These are phyloP conservation scores for Zygoascus flipseniorum DNA, from an alignment of 805 yeast species.

Conservation along the genomic window DNA sequence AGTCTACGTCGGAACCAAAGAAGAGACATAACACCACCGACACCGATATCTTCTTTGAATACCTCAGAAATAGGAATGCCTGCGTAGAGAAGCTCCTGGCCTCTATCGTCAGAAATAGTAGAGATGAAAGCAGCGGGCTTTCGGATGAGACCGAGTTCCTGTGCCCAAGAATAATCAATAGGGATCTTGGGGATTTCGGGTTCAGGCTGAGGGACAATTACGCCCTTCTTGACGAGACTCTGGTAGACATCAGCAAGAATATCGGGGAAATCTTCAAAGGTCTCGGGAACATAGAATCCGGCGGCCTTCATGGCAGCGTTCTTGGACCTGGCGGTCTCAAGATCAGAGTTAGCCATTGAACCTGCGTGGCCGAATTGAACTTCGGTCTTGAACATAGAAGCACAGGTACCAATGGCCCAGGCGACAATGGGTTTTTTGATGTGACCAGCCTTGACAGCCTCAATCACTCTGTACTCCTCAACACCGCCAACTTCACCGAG, in stretches of 20 bases:
- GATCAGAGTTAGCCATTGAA: conserved; percentile 61
- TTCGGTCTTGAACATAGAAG: conserved; percentile 63
- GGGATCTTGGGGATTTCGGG: conserved; percentile 42
- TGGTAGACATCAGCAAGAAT: conserved; percentile 57
- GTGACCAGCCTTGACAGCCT: conserved; percentile 54
- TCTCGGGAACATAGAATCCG: conserved; percentile 86
- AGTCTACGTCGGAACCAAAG: conserved; percentile 39
- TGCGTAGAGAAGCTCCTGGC: conserved; percentile 38
- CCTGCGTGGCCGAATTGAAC: conserved; percentile 60
- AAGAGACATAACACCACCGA: conserved; percentile 40
- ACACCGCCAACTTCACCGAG: conserved; percentile 69
- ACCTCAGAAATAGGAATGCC: conserved; percentile 41
- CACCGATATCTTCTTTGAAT: conserved; percentile 39
- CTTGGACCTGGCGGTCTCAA: conserved; percentile 60
- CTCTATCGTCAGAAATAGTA: conserved; percentile 41
- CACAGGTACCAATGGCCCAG: conserved; percentile 64
- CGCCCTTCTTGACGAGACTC: conserved; percentile 42
- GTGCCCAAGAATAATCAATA: conserved; percentile 40
- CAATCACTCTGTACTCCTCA: conserved; percentile 64
- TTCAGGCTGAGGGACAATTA: conserved; percentile 32
- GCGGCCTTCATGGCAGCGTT: conserved; percentile 79
- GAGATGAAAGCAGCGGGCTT: conserved; percentile 42
- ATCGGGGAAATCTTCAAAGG: conserved; percentile 43
- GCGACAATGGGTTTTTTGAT: conserved; percentile 64
- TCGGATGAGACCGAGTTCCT: conserved; percentile 38